phyloP scores from a whole-genome alignment of 371 early-diverging fungal species.

The Apophysomyces trapeziformis region DNA sequence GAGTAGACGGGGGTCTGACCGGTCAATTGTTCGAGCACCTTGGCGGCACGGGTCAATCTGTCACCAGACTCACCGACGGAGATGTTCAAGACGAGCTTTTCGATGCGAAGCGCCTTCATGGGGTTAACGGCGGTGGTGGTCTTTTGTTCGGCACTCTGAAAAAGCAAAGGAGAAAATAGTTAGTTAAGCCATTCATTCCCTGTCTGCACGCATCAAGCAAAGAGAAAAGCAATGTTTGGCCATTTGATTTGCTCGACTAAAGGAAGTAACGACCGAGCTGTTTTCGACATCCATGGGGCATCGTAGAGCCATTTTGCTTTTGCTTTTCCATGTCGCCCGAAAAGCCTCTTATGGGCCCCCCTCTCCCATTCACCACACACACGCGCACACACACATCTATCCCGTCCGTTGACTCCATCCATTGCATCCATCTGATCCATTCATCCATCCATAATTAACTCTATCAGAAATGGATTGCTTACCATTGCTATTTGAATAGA shows the following conservation, averaged over 20 bases:
- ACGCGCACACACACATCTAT: neutral
- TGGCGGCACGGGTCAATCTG: conserved; percentile 98
- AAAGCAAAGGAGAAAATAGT: conserved; percentile 30
- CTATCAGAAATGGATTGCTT: conserved; percentile 1
- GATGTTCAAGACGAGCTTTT: conserved; percentile 99
- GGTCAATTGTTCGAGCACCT: conserved; percentile 99
- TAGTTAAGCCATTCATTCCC: neutral
- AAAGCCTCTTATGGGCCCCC: neutral
- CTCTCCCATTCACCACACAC: neutral
- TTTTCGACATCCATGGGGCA: too few species aligned
- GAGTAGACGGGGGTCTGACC: conserved; percentile 99
- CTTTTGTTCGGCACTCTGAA: conserved; percentile 68
- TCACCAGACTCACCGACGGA: conserved; percentile 99
- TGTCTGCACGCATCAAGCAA: too few species aligned
- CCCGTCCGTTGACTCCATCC: neutral
- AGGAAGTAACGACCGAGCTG: neutral
- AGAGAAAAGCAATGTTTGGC: too few species aligned
- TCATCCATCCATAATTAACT: neutral
- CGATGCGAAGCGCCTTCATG: conserved; percentile 97
- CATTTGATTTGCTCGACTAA: neutral
- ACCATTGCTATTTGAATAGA: conserved; percentile 9
- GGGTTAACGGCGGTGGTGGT: conserved; percentile 70
- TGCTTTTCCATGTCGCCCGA: too few species aligned
- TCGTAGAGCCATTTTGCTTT: too few species aligned
- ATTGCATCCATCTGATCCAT: conserved; percentile 6